Evolutionary conservation across 1,284 basidiomycete species (phyloP).

Genomic region (Kwoniella shivajii): DNA sequence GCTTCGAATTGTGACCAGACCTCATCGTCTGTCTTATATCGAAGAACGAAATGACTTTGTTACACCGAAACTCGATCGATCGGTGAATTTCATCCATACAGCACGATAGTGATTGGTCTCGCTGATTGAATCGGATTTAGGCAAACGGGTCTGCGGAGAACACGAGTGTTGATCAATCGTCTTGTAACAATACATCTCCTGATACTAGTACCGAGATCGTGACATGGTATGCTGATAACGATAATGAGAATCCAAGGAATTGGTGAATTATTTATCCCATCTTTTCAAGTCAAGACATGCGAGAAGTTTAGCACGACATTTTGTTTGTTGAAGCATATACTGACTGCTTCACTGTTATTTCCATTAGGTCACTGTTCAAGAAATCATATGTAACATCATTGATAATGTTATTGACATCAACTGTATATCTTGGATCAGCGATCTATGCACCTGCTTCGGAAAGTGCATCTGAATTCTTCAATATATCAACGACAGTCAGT

Average conservation of each 20-base stretch:
- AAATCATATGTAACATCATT: slow-evolving; percentile 28
- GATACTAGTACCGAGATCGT: no score
- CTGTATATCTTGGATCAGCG: slow-evolving; percentile 63
- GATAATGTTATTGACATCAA: slow-evolving; percentile 52
- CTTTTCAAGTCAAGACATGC: no score
- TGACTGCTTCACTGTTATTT: background rate
- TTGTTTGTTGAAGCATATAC: background rate
- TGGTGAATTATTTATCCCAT: slow-evolving; percentile 23
- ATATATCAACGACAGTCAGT: slow-evolving; percentile 22
- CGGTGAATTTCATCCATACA: background rate
- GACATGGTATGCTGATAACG: slow-evolving; percentile 66
- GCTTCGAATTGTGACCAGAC: background rate
- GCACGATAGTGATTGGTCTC: background rate
- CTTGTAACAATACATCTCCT: no score
- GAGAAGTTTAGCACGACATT: no score
- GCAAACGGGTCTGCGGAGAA: no score
- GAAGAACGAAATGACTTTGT: background rate
- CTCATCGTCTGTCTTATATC: background rate
- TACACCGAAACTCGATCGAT: background rate
- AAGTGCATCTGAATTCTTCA: slow-evolving; percentile 28
- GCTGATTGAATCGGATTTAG: no score
- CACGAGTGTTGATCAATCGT: no score
- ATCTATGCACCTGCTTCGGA: slow-evolving; percentile 61
- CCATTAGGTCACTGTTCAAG: slow-evolving; percentile 20
- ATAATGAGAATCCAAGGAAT: slow-evolving; percentile 64